Evolutionary conservation across 306 rosid genomes (phyloP).

Genomic region (Vigna radiata): DNA sequence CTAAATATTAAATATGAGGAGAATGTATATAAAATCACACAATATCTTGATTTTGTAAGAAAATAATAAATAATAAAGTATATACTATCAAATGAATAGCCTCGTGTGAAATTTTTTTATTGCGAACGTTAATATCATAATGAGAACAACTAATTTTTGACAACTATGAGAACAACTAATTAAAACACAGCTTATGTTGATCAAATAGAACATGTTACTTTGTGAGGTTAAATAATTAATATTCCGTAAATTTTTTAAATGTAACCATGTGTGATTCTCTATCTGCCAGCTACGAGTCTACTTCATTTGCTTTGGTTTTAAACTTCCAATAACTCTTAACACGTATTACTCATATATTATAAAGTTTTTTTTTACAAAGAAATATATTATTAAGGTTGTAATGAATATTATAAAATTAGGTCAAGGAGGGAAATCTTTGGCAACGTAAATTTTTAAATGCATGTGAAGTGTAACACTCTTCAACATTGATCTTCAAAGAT

Average conservation of each 20-base stretch:
- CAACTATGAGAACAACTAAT: not conserved
- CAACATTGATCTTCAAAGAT: not conserved
- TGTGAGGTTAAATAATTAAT: constrained; percentile 29
- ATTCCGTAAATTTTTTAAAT: not conserved
- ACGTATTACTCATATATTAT: not conserved
- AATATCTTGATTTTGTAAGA: too few relatives aligned
- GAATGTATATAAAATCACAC: too few relatives aligned
- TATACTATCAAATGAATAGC: too few relatives aligned
- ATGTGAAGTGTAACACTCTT: not conserved
- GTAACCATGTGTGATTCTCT: constrained; percentile 25
- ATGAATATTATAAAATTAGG: constrained; percentile 14
- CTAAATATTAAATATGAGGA: too few relatives aligned
- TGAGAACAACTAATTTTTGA: not conserved
- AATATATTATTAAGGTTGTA: too few relatives aligned
- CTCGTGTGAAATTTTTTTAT: not conserved
- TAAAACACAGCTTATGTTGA: not conserved
- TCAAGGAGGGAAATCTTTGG: constrained; percentile 5
- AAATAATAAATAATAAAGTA: too few relatives aligned
- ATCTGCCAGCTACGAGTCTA: constrained; percentile 33
- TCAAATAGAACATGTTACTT: not conserved
- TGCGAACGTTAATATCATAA: not conserved
- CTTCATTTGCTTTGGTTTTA: constrained; percentile 10
- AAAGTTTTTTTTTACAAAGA: not conserved
- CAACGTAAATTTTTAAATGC: not conserved
- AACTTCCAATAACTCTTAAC: not conserved